phyloP scores from a whole-genome alignment of 2,329 filamentous ascomycete species.

The Tothia fuscella region DNA sequence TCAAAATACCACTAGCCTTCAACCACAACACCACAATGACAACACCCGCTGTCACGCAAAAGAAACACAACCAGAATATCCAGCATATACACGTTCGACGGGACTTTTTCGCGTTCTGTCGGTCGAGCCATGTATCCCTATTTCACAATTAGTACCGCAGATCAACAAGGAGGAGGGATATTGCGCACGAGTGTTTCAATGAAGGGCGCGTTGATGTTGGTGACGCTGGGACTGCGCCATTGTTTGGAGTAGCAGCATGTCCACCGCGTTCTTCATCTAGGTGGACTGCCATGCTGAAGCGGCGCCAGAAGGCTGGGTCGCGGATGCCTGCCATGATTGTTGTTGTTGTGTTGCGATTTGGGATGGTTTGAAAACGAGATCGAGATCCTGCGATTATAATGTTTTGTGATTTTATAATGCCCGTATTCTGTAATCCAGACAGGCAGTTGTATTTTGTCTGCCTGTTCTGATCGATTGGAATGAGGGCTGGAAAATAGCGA shows the following conservation, averaged over 20 bases:
- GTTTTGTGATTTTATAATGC: too few species aligned
- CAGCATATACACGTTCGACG: slow-evolving; percentile 37
- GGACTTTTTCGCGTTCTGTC: slow-evolving; percentile 35
- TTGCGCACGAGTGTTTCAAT: slow-evolving; percentile 29
- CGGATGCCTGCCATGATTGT: slow-evolving; percentile 23
- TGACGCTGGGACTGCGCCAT: too few species aligned
- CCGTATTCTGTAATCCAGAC: too few species aligned
- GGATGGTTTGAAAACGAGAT: background rate
- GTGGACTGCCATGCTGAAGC: slow-evolving; percentile 47
- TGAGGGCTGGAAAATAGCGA: too few species aligned
- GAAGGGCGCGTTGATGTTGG: too few species aligned
- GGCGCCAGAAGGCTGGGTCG: slow-evolving; percentile 49
- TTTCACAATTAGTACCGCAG: background rate
- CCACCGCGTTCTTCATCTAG: slow-evolving; percentile 41
- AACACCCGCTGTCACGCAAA: slow-evolving; percentile 33
- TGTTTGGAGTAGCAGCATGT: too few species aligned
- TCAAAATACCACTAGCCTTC: slow-evolving; percentile 17
- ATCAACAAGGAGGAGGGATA: too few species aligned
- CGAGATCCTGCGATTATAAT: too few species aligned
- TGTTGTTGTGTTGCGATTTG: background rate
- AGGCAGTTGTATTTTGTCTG: too few species aligned
- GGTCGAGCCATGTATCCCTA: slow-evolving; percentile 43
- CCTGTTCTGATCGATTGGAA: too few species aligned
- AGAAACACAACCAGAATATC: slow-evolving; percentile 33
- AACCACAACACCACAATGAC: slow-evolving; percentile 36